These are phyloP conservation scores for Kalaharituber pfeilii DNA, from an alignment of 2,329 filamentous ascomycete genomes.

Conservation along the genomic window DNA sequence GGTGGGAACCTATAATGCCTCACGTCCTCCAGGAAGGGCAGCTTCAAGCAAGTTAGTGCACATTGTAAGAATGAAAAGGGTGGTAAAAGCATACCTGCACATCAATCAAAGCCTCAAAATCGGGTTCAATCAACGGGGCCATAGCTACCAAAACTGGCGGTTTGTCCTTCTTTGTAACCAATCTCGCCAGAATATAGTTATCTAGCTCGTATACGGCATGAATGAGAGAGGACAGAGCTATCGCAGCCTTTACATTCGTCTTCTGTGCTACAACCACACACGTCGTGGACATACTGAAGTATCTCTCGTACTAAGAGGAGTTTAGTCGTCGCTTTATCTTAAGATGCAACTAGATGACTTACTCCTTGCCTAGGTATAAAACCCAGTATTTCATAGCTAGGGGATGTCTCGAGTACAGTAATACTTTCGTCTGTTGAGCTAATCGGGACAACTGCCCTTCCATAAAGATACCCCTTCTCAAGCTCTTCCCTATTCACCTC, in stretches of 20 bases:
- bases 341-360: slow-evolving; percentile 9
- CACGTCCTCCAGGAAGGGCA: slow-evolving; percentile 80
- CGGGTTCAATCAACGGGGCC: slow-evolving; percentile 58
- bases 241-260: slow-evolving; percentile 60
- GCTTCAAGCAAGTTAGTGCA: slow-evolving; percentile 4
- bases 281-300: slow-evolving; percentile 66
- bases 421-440: slow-evolving; percentile 71
- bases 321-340: not conserved
- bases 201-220: slow-evolving; percentile 73
- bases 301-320: slow-evolving; percentile 51
- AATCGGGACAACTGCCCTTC: slow-evolving; percentile 78
- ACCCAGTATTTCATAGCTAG: slow-evolving; percentile 64
- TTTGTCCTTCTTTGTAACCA: slow-evolving; percentile 70
- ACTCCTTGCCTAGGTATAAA: slow-evolving; percentile 62
- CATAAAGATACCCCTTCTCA: slow-evolving; percentile 89
- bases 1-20: slow-evolving; percentile 83
- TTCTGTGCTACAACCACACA: slow-evolving; percentile 62
- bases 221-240: slow-evolving; percentile 77
- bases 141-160: slow-evolving; percentile 62
- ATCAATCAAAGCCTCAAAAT: slow-evolving; percentile 75
- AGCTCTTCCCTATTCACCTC: slow-evolving; percentile 69
- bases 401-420: slow-evolving; percentile 64
- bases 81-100: slow-evolving; percentile 41
- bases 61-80: too few relatives aligned
- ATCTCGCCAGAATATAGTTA: slow-evolving; percentile 67